Evolutionary conservation across 2,329 filamentous ascomycete genomes (phyloP), one percentile per base, ranked within the genome.

Genomic region (Apiospora pterosperma): DNA sequence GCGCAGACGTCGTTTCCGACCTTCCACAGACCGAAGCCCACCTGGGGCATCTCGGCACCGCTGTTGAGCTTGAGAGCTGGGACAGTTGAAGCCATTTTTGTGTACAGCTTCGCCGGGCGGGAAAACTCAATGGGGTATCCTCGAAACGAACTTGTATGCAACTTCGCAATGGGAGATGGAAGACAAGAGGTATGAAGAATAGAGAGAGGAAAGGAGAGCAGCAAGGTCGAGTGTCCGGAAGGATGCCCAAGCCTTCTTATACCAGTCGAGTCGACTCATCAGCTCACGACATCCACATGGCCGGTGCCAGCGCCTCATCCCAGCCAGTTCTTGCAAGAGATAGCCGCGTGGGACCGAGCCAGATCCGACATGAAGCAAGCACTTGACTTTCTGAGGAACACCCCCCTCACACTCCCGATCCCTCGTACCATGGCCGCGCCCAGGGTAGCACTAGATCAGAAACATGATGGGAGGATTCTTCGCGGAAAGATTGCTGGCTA

Each of bases 1-100:
- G 92, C 88, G 74, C 86, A 89, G 63, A 87, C 88, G 63, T 87
- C 85, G 70, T 90, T 91, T 77, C 88, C 87, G 69, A 96, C 90
- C 82, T 96, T 96, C 92, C 92, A 96, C 70, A 95, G 85, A 66
- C 90, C 90, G 76, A 92, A 92, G 77, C 90, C 90, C 69, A 92
- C 89, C 76, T 90, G 86, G 74, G 90, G 90, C 90, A 92, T 92
- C 72, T 90, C 82, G 71, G 85, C 75, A 78, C 88, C 87, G 77
- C 82, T 88, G 79, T 81, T 89, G 67, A 90, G 85, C 80, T 88
- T 89, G 76, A 89, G 80, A 66, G 78, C 85, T 64, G 81, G 76
- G 72, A 62, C 66, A 70, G 73, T 72, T 34, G 48, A 16, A 34
- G 48, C 48, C 69, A 64, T 67, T 21, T 58, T 67, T 44, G 19